phyloP scores from a whole-genome alignment of 306 rosid species.

The Oemleria cerasiformis region DNA sequence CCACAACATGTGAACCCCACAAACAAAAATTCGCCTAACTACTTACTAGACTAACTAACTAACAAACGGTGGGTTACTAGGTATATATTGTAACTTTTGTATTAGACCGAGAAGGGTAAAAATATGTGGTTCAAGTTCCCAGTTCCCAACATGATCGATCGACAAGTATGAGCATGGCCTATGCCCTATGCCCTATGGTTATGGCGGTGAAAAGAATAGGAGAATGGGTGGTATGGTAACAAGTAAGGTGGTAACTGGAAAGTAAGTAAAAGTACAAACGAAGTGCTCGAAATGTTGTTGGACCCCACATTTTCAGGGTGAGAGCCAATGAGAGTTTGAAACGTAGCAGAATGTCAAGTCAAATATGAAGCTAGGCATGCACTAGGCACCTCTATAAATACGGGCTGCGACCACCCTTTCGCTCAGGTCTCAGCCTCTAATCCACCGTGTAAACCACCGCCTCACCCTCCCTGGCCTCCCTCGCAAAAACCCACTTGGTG shows the following conservation, averaged over 20 bases:
- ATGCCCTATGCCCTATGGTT: neutral
- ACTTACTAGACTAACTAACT: too few relatives aligned
- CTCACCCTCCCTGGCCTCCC: neutral
- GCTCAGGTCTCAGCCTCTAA: neutral
- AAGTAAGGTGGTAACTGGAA: neutral
- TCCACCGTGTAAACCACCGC: neutral
- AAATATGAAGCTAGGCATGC: neutral
- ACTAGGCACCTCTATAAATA: conserved; percentile 1
- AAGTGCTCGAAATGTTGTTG: neutral
- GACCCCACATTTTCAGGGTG: neutral
- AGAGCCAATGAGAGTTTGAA: neutral
- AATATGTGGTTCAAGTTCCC: neutral
- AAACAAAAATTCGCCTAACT: too few relatives aligned
- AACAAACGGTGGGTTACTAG: too few relatives aligned
- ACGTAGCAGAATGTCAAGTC: conserved; percentile 24
- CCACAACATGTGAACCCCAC: too few relatives aligned
- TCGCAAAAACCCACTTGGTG: neutral
- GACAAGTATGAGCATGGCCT: too few relatives aligned
- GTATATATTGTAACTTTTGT: too few relatives aligned
- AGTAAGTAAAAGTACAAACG: neutral
- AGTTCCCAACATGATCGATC: too few relatives aligned
- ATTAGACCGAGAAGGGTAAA: too few relatives aligned
- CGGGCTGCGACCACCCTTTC: conserved; percentile 10
- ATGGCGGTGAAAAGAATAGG: neutral
- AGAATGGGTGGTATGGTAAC: neutral